phyloP scores from a whole-genome alignment of 2,329 filamentous ascomycete species.

The Bipolaris sorokiniana region DNA sequence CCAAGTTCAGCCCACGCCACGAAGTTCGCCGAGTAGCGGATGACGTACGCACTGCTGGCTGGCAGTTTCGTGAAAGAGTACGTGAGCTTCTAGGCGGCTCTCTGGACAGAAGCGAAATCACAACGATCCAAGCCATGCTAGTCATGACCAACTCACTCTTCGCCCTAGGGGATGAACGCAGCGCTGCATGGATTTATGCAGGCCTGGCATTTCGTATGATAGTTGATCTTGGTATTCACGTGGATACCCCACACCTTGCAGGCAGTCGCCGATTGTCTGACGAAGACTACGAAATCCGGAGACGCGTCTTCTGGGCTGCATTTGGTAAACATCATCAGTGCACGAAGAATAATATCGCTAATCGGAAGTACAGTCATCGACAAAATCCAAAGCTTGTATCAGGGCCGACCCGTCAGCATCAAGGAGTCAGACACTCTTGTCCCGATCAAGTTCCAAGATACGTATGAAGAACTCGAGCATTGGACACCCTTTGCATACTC shows the following conservation, averaged over 20 bases:
- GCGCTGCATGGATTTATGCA: conserved; percentile 63
- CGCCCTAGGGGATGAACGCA: conserved; percentile 58
- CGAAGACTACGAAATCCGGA: conserved; percentile 55
- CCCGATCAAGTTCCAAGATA: conserved; percentile 57
- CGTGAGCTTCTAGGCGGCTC: conserved; percentile 55
- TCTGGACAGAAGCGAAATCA: conserved; percentile 58
- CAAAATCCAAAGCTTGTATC: conserved; percentile 63
- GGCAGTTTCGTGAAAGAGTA: conserved; percentile 56
- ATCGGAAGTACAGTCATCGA: conserved; percentile 46
- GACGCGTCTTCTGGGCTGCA: conserved; percentile 56
- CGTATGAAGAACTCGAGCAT: conserved; percentile 60
- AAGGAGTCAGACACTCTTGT: conserved; percentile 57
- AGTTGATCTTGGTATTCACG: conserved; percentile 61
- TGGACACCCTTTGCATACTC: conserved; percentile 56
- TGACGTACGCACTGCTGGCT: conserved; percentile 58
- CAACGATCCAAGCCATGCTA: conserved; percentile 61
- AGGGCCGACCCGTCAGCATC: conserved; percentile 58
- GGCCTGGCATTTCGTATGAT: conserved; percentile 64
- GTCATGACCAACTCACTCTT: conserved; percentile 61
- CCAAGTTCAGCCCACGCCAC: conserved; percentile 56
- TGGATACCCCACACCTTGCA: conserved; percentile 48
- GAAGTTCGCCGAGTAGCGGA: conserved; percentile 55
- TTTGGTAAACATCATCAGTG: conserved; percentile 39
- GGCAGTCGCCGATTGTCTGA: conserved; percentile 48
- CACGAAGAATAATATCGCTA: conserved; percentile 3